Evolutionary conservation across 2,329 filamentous ascomycete species (phyloP), one percentile per base, ranked within the genome.

Genomic region (Alternaria sp.): DNA sequence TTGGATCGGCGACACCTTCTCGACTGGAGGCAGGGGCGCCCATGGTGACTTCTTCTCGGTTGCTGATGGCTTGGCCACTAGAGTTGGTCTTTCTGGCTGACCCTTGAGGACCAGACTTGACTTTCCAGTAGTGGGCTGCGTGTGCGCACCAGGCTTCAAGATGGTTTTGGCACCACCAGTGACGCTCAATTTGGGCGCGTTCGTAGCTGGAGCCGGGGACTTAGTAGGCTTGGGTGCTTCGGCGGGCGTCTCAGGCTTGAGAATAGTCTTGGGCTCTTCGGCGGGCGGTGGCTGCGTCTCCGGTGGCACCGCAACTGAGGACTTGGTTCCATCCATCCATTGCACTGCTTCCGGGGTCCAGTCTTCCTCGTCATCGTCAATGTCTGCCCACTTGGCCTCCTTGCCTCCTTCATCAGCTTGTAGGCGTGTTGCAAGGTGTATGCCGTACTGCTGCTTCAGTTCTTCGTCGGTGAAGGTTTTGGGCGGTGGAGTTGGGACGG

Each of bases 381-480:
- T 94, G 75, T 96, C 93, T 23, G 92, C 93, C 93, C 93, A 96
- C 77, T 94, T 95, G 30, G 90, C 89, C 72, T 94, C 91, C 63
- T 92, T 92, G 61, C 88, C 88, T 23, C 71, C 75, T 75, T 94
- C 92, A 69, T 95, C 92, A 54, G 91, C 87, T 68, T 93, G 90
- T 60, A 96, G 83, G 71, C 93, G 89, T 71, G 87, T 93, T 60
- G 92, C 92, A 81, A 96, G 87, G 77, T 96, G 93, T 73, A 96
- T 96, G 30, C 93, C 92, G 79, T 92, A 94, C 77, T 93, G 92
- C 78, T 93, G 91, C 74, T 89, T 87, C 30, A 96, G 85, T 76
- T 96, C 93, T 77, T 96, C 93, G 72, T 96, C 93, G 5, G 93
- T 95, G 63, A 94, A 89, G 59, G 94, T 92, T 78, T 93, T 93